Evolutionary conservation across 495 filamentous ascomycete species (phyloP), one percentile per base, ranked within the genome.

Genomic region (Recurvomyces mirabilis): DNA sequence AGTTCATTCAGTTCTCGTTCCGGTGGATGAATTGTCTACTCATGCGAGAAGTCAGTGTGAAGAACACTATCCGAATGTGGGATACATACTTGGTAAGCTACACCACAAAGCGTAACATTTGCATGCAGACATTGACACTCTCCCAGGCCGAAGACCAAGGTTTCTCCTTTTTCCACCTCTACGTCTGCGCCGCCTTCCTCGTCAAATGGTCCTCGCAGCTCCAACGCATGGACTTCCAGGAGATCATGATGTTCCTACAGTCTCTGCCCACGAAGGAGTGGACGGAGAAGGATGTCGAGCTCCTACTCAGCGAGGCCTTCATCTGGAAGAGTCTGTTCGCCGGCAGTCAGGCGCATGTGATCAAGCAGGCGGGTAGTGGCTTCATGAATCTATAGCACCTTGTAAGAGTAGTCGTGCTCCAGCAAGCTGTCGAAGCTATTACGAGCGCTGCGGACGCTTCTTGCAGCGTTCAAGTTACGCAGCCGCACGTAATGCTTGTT

Each of bases 181-280:
- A 98, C 63, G 91, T 98, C 23, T 98, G 91, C 61, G 91, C 91
- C 41, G 91, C 91, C 35, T 96, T 98, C 59, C 70, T 98, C n/a
- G 91, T 96, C 23, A 95, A 96, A 62, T 98, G 91, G 91, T 88
- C 89, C 12, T 82, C 91, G 52, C 82, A 87, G 57, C 72, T 98
- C 30, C 75, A 86, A 23, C 93, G 93, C 64, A 96, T 95, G 91
- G 91, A 98, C 61, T 98, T 57, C 22, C 71, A 94, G 70, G 89
- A 94, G 60, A 78, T 93, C 43, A 96, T 98, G 91, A 96, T 96
- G 89, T 98, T 96, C 56, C 68, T 98, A 21, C 91, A 98, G 66
- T 83, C 88, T 25, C 65, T 96, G 47, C 91, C 91, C 6, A 98
- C 93, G n/a, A 79, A 79, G 44, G 75, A 79, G 21, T 98, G 91